Evolutionary conservation across 2,329 filamentous ascomycete species (phyloP), one percentile per base, ranked within the genome.

Genomic region (Clarireedia hainanense): DNA sequence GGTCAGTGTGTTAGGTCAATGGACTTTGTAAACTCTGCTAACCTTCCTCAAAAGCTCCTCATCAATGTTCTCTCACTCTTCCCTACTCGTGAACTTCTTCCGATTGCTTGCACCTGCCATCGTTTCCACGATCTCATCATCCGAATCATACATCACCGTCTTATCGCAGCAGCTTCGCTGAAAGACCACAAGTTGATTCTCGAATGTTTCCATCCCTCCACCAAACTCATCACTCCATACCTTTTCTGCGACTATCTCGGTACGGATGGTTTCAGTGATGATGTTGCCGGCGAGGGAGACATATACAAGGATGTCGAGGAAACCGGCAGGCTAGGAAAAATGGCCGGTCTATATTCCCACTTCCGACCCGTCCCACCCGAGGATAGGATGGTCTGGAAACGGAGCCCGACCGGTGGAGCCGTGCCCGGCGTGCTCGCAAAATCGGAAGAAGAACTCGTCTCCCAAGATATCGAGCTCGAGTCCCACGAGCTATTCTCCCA

Each of bases 181-280:
- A 57, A 57, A 50, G 78, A 82, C 39, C 81, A 89, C 65, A 80
- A 84, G 53, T 72, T 94, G 40, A 81, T 91, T 39, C 80, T 95
- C 43, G 88, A 92, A 72, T 89, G 86, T 68, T 91, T 87, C 66
- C 88, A 87, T 60, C 89, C 88, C 0, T 81, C 77, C 60, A 83
- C 79, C 24, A 85, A 84, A 69, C 75, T 86, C 50, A 84, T 79
- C 5, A 84, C 86, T 20, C 85, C 88, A 0, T 84, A 83, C 54
- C 76, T 90, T 12, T 79, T 80, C 66, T 91, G 88, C 70, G 75
- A 81, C 46, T 86, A 86, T 60, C 73, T 85, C 10, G 81, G 80
- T 30, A 89, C 85, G 1, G 75, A 83, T 61, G 57, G 55, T 2
- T 71, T 89, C n/a, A 73, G 75, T 52, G 68, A 68, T 45, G 62